Conservation (phyloP, 169 alveolate species). For the Plasmodium falciparum region DNA sequence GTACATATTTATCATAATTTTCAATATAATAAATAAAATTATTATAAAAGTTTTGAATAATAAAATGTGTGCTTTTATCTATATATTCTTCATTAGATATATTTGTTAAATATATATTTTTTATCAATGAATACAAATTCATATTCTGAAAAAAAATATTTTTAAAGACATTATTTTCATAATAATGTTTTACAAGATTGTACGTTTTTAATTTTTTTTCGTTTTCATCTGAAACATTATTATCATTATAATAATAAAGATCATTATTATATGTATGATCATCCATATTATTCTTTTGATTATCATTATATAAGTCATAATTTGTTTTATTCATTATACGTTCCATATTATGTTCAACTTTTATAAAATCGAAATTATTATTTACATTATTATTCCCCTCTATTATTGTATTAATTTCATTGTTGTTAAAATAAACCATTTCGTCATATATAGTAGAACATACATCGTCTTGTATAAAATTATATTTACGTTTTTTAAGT, state of each 20-base stretch:
- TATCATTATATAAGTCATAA: background rate
- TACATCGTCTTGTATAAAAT: conserved; percentile 42
- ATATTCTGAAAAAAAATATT: conserved; percentile 37
- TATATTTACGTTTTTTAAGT: conserved; percentile 1
- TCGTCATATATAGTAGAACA: conserved; percentile 23
- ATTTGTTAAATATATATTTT: conserved; percentile 32
- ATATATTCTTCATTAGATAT: conserved; percentile 10
- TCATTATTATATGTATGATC: background rate
- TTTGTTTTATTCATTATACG: background rate
- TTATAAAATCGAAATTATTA: conserved; percentile 20
- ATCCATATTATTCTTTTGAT: background rate
- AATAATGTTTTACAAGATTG: conserved; percentile 36
- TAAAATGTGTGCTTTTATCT: conserved; percentile 9
- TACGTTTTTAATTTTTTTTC: background rate
- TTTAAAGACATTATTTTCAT: conserved; percentile 26
- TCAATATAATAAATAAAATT: conserved; percentile 28
- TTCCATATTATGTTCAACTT: background rate
- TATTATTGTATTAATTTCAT: conserved; percentile 31
- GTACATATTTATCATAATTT: background rate
- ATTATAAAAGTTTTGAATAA: conserved; percentile 15
- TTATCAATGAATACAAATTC: conserved; percentile 40
- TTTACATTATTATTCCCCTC: conserved; percentile 3
- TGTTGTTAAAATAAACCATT: conserved; percentile 35
- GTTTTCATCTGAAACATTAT: background rate
- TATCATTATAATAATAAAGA: background rate